These are phyloP conservation scores for Medicago ruthenica DNA, from an alignment of 306 rosid genomes.

Conservation along the genomic window DNA sequence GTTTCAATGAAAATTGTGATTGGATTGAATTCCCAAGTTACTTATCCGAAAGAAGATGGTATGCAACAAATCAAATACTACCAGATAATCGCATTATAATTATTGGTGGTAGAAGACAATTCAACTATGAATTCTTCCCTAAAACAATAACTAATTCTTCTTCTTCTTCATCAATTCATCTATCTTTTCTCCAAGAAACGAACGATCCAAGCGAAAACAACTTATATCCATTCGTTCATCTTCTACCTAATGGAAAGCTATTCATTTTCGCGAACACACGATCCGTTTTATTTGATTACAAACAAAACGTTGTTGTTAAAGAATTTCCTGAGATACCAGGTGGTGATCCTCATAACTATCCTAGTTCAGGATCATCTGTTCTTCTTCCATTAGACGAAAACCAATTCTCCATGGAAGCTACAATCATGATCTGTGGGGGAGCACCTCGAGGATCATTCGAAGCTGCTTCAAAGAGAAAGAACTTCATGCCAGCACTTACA, in stretches of 20 bases:
- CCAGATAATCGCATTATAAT: constrained; percentile 73
- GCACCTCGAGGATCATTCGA: constrained; percentile 54
- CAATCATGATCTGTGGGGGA: constrained; percentile 76
- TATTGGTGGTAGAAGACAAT: constrained; percentile 77
- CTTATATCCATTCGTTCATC: constrained; percentile 78
- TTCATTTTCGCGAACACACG: constrained; percentile 78
- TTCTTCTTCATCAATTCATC: constrained; percentile 3
- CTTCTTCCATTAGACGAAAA: constrained; percentile 78
- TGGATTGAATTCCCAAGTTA: constrained; percentile 68
- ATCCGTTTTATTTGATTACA: constrained; percentile 62
- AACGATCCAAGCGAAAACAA: constrained; percentile 66
- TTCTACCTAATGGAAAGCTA: constrained; percentile 83
- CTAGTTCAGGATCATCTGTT: constrained; percentile 81
- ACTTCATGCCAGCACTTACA: constrained; percentile 44
- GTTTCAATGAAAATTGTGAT: constrained; percentile 59
- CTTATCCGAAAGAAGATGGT: constrained; percentile 75
- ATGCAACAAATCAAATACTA: constrained; percentile 73
- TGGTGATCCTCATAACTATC: constrained; percentile 73
- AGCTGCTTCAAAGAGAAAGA: constrained; percentile 34
- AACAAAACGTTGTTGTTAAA: constrained; percentile 53
- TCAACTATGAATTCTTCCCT: constrained; percentile 77
- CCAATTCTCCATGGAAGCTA: constrained; percentile 42
- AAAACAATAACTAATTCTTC: background rate
- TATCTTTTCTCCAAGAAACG: constrained; percentile 60
- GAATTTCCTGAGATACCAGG: constrained; percentile 70